Conservation (phyloP, 75 land plant species). For the Pinus taeda region DNA sequence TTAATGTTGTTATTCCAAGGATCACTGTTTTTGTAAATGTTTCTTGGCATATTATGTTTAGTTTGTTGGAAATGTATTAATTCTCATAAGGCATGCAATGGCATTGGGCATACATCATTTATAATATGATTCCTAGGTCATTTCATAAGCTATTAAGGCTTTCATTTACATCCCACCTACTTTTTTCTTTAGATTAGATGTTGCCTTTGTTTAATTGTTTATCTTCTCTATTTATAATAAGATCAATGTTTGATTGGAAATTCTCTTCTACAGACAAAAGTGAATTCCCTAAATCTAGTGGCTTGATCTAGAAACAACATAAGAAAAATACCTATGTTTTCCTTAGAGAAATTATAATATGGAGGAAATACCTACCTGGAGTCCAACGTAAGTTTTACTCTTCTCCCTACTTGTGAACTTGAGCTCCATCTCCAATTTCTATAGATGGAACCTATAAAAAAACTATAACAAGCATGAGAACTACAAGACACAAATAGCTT, state of each 20-base stretch:
- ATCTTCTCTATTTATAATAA: conserved; percentile 1
- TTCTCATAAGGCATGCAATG: conserved; percentile 82
- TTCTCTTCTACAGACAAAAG: too few relatives aligned
- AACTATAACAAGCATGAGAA: too few relatives aligned
- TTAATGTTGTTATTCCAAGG: conserved; percentile 2
- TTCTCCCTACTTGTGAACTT: too few relatives aligned
- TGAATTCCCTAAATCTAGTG: too few relatives aligned
- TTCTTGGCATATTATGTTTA: conserved; percentile 1
- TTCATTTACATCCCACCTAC: conserved; percentile 55
- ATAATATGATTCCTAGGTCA: conserved; percentile 52
- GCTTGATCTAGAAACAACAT: too few relatives aligned
- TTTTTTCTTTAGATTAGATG: conserved; percentile 24
- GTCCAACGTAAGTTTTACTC: too few relatives aligned
- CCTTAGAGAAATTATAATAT: too few relatives aligned
- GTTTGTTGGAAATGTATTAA: conserved; percentile 55
- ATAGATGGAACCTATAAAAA: too few relatives aligned
- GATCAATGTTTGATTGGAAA: neutral
- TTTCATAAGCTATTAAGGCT: conserved; percentile 61
- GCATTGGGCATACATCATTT: conserved; percentile 49
- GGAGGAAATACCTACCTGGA: too few relatives aligned
- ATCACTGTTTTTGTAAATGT: neutral
- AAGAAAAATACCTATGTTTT: too few relatives aligned
- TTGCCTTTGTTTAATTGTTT: conserved; percentile 24
- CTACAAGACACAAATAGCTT: too few relatives aligned
- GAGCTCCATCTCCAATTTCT: too few relatives aligned